Evolutionary conservation across 257 asterid genomes (phyloP), one percentile per base, ranked within the genome.

Genomic region (Catharanthus roseus): DNA sequence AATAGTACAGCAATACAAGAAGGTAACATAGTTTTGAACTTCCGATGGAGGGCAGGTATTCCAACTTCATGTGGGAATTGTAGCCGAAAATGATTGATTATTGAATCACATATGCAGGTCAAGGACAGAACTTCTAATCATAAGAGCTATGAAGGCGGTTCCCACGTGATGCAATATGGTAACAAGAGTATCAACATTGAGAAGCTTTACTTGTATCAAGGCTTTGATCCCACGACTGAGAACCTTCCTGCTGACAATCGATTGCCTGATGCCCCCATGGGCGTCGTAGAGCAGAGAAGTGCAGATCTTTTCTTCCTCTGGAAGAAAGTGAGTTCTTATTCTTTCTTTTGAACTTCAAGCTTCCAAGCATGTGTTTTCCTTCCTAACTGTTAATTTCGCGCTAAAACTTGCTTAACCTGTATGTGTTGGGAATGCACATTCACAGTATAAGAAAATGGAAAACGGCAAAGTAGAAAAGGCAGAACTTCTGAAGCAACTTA

Each of bases 111-210:
- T n/a, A 2, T 82, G 74, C 62, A 92, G 97, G 98, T 93, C 60
- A 89, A 85, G 77, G 87, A 74, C n/a, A 87, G 99, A 50, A 89
- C 99, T 6, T 91, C 97, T 8, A 82, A 91, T 78, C 74, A 72
- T 81, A 72, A 83, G 67, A 80, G 87, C 2, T 91, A 84, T 28
- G 80, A 58, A 29, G 50, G 74, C 2, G 97, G 99, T 70, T 93
- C 99, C 56, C 99, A 93, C 62, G 99, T 93, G 10, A 91, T 89
- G 99, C 93, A 91, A 42, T 93, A 91, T 18, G 99, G 99, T 21
- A 89, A 78, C 82, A 83, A 72, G 80, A 77, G 78, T 69, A 78
- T 91, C 67, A 88, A 88, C 74, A 49, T 82, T 0, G 91, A 89
- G 60, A 88, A 83, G 83, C 88, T 93, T 24, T 86, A 83, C 68